Percentiles rank a stretch among this genome's conserved stretches.
Conservation (phyloP, 208 protist species). For the Kentomonas sorsogonicus region DNA sequence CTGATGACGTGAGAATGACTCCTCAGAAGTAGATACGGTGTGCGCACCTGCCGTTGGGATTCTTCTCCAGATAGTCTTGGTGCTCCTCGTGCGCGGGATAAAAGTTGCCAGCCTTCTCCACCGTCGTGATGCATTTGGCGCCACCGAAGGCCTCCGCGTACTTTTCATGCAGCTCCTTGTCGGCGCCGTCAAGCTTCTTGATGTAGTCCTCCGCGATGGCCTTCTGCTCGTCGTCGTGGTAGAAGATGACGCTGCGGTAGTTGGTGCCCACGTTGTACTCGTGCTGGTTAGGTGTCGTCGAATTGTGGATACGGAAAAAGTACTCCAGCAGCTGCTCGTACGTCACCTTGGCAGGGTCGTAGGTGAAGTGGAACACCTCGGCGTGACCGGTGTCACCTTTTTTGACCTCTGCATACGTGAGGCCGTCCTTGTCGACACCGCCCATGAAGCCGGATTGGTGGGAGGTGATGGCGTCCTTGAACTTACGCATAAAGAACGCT, state of each 20-base stretch:
- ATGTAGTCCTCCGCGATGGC: slow-evolving; percentile 68
- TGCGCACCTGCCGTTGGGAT: slow-evolving; percentile 70
- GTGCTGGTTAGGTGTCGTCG: slow-evolving; percentile 92
- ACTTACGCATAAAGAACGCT: slow-evolving; percentile 85
- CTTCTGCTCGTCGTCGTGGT: slow-evolving; percentile 85
- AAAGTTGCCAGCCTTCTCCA: slow-evolving; percentile 62
- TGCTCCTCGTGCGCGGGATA: slow-evolving; percentile 87
- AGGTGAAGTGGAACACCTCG: slow-evolving; percentile 91
- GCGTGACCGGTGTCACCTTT: slow-evolving; percentile 91
- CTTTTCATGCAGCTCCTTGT: slow-evolving; percentile 43
- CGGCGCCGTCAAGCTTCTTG: slow-evolving; percentile 53
- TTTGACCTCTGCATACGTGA: slow-evolving; percentile 91
- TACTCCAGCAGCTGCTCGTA: slow-evolving; percentile 84
- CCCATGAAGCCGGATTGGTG: slow-evolving; percentile 89
- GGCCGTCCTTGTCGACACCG: slow-evolving; percentile 34
- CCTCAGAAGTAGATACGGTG: slow-evolving; percentile 79
- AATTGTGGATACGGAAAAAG: slow-evolving; percentile 95
- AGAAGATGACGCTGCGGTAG: slow-evolving; percentile 93
- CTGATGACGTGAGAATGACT: too few species aligned
- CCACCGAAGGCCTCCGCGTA: slow-evolving; percentile 70
- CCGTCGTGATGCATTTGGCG: slow-evolving; percentile 47
- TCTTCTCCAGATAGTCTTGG: slow-evolving; percentile 82
- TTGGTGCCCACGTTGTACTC: slow-evolving; percentile 90
- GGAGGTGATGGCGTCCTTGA: slow-evolving; percentile 62
- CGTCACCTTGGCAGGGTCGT: slow-evolving; percentile 71